Evolutionary conservation across 305 asterid genomes (phyloP), one percentile per base, ranked within the genome.

Genomic region (Fraxinus greggii): DNA sequence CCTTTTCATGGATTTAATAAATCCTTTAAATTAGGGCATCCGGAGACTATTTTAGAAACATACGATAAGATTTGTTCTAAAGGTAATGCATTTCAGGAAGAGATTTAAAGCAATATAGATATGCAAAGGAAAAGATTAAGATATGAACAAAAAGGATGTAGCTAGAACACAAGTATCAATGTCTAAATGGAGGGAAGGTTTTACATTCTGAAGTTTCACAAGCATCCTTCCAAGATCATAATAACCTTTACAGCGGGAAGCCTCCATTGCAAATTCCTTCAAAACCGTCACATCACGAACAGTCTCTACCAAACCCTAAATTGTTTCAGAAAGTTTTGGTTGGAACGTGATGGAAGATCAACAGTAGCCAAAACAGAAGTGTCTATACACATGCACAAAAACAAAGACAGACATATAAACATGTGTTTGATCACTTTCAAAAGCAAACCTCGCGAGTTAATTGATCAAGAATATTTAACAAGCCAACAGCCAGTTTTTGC

Each of bases 261-360:
- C 97, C 89, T 92, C 98, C 92, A 88, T 76, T 21, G 98, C 93
- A 86, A 93, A 95, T 79, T 97, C 97, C 93, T 95, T 97, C 94
- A 97, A 85, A 61, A 90, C 89, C 88, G 75, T 84, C 86, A 92
- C 96, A 89, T 90, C 87, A 81, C 94, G 97, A 86, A 96, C 95
- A 83, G 87, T 86, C 90, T 97, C 97, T 54, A 87, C 88, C 88
- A 97, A 86, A 83, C 90, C 99, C 99, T 97, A 86, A 61, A 85
- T 87, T 86, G 81, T 75, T 83, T 80, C 85, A 82, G 76, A 83
- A 84, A 45, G 61, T 78, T 75, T 72, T 56, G 61, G 84, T 73
- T 67, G 75, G 79, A 79, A 83, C 35, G 65, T 83, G 67, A 70
- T 63, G 79, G 77, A 77, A 81, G 74, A 80, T 40, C 33, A 78